A percentile compares a stretch with the other conserved stretches of the same genome.
These are phyloP conservation scores for Glycine soja DNA, from an alignment of 306 rosid genomes.

Conservation along the genomic window DNA sequence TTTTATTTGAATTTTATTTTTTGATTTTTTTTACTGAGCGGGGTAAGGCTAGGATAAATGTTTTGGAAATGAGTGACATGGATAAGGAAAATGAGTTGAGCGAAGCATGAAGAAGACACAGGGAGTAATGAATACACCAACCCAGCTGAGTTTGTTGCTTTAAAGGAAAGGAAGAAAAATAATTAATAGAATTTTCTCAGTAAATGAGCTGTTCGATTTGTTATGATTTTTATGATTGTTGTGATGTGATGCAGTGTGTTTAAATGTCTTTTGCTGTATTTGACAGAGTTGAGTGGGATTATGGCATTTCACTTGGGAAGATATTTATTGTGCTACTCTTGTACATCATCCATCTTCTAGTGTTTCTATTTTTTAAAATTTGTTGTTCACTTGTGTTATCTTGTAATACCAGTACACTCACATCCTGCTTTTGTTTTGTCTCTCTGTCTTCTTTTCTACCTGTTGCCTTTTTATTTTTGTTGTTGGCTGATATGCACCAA, in stretches of 20 bases:
- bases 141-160: neutral
- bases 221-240: neutral
- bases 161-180: neutral
- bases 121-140: neutral
- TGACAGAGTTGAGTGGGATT: conserved; percentile 26
- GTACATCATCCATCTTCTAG: neutral
- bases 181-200: neutral
- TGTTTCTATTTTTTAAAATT: neutral
- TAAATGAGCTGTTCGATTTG: neutral
- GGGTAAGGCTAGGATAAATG: too few species aligned
- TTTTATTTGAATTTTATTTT: too few species aligned
- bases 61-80: neutral
- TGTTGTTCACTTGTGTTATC: neutral
- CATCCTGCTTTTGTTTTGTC: neutral
- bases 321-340: neutral
- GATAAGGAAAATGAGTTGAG: neutral
- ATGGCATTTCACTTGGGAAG: neutral
- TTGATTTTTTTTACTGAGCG: too few species aligned
- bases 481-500: neutral
- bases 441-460: neutral
- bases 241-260: neutral
- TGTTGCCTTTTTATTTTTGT: neutral
- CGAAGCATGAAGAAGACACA: neutral
- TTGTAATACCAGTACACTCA: neutral
- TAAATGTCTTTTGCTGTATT: neutral